A percentile compares a stretch with the other conserved stretches of the same genome.
Evolutionary conservation across 352 stramenopile species (phyloP).

Genomic region (Phytophthora tubulina): DNA sequence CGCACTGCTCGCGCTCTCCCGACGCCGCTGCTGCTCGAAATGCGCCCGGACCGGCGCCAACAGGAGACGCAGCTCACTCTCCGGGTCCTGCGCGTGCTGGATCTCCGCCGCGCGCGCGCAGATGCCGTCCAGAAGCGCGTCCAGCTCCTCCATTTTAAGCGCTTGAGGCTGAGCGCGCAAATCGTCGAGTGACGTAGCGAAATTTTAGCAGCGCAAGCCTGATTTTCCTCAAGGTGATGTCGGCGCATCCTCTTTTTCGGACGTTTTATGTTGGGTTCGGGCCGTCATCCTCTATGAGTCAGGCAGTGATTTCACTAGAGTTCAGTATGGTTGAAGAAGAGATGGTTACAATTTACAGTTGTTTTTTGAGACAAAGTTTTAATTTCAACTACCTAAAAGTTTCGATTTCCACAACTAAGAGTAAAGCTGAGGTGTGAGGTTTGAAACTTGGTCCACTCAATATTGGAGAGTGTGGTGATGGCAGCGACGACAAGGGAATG

Average conservation of each 20-base stretch:
- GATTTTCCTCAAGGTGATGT: slow-evolving; percentile 8
- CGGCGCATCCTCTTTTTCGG: background rate
- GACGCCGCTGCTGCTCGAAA: slow-evolving; percentile 40
- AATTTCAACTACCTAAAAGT: no score
- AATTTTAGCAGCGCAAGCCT: background rate
- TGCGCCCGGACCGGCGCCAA: slow-evolving; percentile 63
- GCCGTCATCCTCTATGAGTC: background rate
- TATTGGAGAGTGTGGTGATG: no score
- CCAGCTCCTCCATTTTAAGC: slow-evolving; percentile 60
- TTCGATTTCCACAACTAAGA: no score
- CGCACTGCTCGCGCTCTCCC: slow-evolving; percentile 16
- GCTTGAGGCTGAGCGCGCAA: background rate
- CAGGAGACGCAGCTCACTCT: slow-evolving; percentile 50
- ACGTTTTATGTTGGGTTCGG: background rate
- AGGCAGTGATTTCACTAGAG: background rate
- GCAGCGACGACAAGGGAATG: no score
- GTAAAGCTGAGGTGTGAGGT: no score
- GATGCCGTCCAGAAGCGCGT: slow-evolving; percentile 64
- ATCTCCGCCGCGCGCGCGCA: slow-evolving; percentile 58
- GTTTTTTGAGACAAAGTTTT: no score
- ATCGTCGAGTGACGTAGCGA: slow-evolving; percentile 6
- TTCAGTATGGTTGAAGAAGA: background rate
- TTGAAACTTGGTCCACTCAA: no score
- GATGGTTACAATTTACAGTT: no score
- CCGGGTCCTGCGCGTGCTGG: slow-evolving; percentile 47